phyloP scores from a whole-genome alignment of 2,329 filamentous ascomycete species.

The Aspergillus texensis region DNA sequence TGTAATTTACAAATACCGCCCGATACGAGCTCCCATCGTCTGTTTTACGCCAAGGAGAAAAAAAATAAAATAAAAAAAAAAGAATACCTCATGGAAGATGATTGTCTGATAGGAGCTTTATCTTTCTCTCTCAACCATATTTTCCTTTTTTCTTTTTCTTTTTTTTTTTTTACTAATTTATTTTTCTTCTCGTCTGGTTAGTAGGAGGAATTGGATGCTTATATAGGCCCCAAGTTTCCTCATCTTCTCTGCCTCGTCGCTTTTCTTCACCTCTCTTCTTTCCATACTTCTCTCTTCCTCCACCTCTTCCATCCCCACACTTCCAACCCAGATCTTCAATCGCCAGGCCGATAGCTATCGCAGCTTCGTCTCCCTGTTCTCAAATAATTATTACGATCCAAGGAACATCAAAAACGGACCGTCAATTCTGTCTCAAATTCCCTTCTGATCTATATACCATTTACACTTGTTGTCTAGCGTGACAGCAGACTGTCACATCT shows the following conservation, averaged over 20 bases:
- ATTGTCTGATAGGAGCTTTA: not conserved
- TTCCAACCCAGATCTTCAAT: not conserved
- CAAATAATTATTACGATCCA: not conserved
- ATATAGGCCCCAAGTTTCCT: constrained; percentile 1
- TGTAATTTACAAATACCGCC: not conserved
- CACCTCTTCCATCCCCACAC: not conserved
- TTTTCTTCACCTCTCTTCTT: not conserved
- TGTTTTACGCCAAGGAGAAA: not conserved
- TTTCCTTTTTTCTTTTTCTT: not conserved
- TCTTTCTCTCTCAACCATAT: not conserved
- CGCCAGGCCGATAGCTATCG: not conserved
- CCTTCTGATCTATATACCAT: constrained; percentile 16
- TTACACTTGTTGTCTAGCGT: constrained; percentile 13
- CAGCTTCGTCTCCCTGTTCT: not conserved
- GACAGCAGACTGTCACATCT: constrained; percentile 10
- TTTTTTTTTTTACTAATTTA: not conserved
- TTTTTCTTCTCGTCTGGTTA: not conserved
- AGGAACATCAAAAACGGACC: constrained; percentile 1
- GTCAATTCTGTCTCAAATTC: constrained; percentile 3
- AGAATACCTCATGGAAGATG: not conserved
- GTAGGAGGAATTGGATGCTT: not conserved
- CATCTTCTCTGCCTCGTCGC: not conserved
- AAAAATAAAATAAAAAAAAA: not conserved
- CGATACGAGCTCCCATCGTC: not conserved
- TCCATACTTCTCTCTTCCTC: not conserved